Evolutionary conservation across 441 rosid genomes (phyloP), one percentile per base, ranked within the genome.

Genomic region (Viola pubescens): DNA sequence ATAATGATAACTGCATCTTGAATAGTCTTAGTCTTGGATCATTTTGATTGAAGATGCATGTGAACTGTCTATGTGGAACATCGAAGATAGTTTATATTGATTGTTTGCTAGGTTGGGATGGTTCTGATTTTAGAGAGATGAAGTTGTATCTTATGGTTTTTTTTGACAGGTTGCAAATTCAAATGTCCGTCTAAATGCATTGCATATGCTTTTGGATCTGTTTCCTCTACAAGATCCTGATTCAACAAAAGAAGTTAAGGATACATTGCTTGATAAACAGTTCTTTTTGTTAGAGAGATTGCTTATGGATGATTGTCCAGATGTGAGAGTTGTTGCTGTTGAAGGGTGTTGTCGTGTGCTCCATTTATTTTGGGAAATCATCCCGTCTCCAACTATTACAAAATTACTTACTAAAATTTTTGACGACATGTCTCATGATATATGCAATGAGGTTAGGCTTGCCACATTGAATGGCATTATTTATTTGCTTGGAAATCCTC

Each of bases 221-320:
- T 90, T 88, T 63, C 99, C 99, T 14, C 77, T 94, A 68, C 97
- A 94, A 74, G 91, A 94, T 78, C 96, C 99, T 37, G 91, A 86
- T 74, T 74, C 88, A 63, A 86, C 86, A 16, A 94, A 90, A 70
- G 99, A 90, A 77, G 91, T 60, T 38, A 88, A 90, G 69, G 97
- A 94, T 77, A 68, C 79, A 4, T 61, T 90, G 56, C 86, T 86
- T 47, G 94, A 86, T 48, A 94, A 75, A 61, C 95, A 90, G 78
- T 90, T 88, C 81, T 90, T 82, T 70, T 75, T 94, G 73, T 53
- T 88, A 75, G 99, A 94, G 74, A 86, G 73, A 66, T 63, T 86
- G 65, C 80, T 94, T 63, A 67, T 70, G 73, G 99, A 94, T 78
- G 96, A 86, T 70, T 86, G 95, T 52, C 94, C 91, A 51, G 90